Evolutionary conservation across 345 rosid species (phyloP).

Genomic region (Boechera divaricarpa): DNA sequence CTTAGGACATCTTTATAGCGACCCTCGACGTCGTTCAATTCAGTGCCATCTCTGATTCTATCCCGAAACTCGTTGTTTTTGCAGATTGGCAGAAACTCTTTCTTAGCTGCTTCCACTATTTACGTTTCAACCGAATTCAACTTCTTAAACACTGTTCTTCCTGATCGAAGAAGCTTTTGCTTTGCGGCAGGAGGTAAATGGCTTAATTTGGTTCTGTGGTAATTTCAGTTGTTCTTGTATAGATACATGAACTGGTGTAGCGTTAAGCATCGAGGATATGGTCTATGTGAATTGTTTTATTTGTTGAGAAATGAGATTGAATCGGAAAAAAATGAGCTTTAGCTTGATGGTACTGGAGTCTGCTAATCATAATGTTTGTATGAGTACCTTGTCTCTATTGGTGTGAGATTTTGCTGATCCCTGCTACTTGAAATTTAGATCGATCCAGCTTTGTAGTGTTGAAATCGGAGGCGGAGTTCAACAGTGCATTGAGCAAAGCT

Average conservation of each 20-base stretch:
- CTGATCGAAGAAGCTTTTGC: constrained; percentile 38
- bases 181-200: constrained; percentile 29
- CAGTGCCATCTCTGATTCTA: constrained; percentile 8
- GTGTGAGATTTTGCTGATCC: neutral
- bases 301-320: neutral
- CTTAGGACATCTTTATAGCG: neutral
- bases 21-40: neutral
- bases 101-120: constrained; percentile 36
- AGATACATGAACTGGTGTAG: neutral
- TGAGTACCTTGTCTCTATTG: neutral
- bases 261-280: neutral
- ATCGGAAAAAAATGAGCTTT: neutral
- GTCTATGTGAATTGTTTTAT: neutral
- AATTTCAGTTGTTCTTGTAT: neutral
- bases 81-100: constrained; percentile 38
- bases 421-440: constrained; percentile 44
- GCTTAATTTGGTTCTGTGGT: neutral
- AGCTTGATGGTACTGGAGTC: constrained; percentile 1
- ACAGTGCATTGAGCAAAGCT: constrained; percentile 54
- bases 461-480: constrained; percentile 65
- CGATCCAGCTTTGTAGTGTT: constrained; percentile 51
- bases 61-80: constrained; percentile 3
- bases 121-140: constrained; percentile 41
- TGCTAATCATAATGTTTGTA: neutral
- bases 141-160: constrained; percentile 29